Conservation (phyloP, 2,329 filamentous ascomycete genomes). For the Macroventuria anomochaeta region DNA sequence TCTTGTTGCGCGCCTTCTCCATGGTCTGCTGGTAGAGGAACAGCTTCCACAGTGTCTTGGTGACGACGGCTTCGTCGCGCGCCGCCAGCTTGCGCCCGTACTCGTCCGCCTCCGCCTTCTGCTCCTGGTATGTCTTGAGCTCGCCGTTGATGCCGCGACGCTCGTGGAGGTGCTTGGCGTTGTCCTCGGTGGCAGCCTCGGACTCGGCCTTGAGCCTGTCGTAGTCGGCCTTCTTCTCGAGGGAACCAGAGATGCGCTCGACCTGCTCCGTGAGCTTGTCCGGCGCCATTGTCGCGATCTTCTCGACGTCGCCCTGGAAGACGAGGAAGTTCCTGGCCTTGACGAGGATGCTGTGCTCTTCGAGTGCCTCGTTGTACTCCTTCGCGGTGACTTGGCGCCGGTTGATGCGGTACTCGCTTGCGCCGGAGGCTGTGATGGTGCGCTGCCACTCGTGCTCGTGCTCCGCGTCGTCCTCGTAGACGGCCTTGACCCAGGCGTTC, state of each 20-base stretch:
- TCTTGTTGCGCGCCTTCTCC: conserved; percentile 87
- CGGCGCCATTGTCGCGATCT: conserved; percentile 92
- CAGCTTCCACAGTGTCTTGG: conserved; percentile 94
- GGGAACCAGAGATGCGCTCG: conserved; percentile 94
- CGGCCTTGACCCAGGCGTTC: conserved; percentile 98
- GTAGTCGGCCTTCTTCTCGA: conserved; percentile 94
- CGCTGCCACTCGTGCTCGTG: conserved; percentile 97
- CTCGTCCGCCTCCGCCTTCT: conserved; percentile 93
- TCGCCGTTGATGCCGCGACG: conserved; percentile 95
- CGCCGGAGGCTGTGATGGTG: conserved; percentile 84
- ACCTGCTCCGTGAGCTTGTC: conserved; percentile 92
- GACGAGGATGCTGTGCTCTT: conserved; percentile 95
- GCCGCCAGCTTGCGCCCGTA: conserved; percentile 91
- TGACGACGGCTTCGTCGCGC: conserved; percentile 87
- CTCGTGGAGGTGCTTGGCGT: conserved; percentile 85
- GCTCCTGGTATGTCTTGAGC: conserved; percentile 96
- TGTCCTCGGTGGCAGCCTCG: conserved; percentile 86
- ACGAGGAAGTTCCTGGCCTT: conserved; percentile 98
- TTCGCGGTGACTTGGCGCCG: conserved; percentile 85
- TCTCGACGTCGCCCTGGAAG: conserved; percentile 97
- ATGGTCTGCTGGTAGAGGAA: conserved; percentile 94
- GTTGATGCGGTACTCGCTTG: conserved; percentile 97
- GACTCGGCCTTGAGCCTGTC: conserved; percentile 86
- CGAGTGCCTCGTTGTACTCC: conserved; percentile 91
- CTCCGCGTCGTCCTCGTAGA: conserved; percentile 96